Evolutionary conservation across 345 rosid species (phyloP).

Genomic region (Moricandia moricandioides): DNA sequence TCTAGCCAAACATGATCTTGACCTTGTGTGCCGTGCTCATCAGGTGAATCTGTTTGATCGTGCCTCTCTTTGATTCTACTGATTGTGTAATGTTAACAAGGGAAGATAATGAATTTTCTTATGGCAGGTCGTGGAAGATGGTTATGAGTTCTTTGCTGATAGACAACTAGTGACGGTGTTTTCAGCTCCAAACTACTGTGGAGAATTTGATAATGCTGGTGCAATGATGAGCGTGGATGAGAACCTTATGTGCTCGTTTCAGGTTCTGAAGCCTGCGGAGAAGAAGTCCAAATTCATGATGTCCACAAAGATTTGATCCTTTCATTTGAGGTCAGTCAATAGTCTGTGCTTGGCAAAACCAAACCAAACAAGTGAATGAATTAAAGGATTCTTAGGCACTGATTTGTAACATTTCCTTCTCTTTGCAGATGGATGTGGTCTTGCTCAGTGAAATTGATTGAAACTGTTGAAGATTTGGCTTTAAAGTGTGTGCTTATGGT

Average conservation of each 20-base stretch:
- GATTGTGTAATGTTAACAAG: constrained; percentile 4
- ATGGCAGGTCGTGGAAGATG: constrained; percentile 92
- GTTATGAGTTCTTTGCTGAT: constrained; percentile 95
- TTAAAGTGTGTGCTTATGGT: constrained; percentile 31
- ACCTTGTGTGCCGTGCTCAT: constrained; percentile 95
- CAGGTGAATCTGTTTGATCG: constrained; percentile 53
- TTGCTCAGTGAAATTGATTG: not conserved
- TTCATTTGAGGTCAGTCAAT: constrained; percentile 16
- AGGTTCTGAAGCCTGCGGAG: constrained; percentile 92
- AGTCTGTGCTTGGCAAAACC: constrained; percentile 6
- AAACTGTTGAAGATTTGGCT: constrained; percentile 21
- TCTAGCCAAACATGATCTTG: constrained; percentile 70
- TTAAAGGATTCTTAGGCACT: not conserved
- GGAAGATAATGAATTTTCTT: not conserved
- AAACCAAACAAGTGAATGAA: not conserved
- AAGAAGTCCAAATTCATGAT: constrained; percentile 63
- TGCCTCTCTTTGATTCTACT: constrained; percentile 2
- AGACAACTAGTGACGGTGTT: constrained; percentile 91
- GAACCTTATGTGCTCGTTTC: constrained; percentile 90
- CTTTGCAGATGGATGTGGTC: constrained; percentile 24
- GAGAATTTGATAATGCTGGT: constrained; percentile 98
- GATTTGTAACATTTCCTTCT: not conserved
- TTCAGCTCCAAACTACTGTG: constrained; percentile 95
- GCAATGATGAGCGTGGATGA: constrained; percentile 95
- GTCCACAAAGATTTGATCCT: constrained; percentile 59